Conservation (phyloP, 352 stramenopile species). For the Pythium aristosporum region DNA sequence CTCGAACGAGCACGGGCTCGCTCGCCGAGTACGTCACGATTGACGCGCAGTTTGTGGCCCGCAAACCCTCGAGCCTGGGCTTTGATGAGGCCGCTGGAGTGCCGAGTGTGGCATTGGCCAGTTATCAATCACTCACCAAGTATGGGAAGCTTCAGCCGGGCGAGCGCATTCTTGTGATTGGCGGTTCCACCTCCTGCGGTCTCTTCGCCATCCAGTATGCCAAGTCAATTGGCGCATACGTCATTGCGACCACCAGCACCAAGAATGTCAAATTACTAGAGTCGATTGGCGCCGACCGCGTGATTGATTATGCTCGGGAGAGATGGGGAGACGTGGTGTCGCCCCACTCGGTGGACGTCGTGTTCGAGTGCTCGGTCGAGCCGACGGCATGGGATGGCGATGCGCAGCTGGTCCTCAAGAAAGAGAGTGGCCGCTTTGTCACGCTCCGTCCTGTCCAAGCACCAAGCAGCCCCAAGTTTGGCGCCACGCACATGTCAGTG, state of each 20-base stretch:
- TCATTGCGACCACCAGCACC: conserved; percentile 35
- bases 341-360: conserved; percentile 20
- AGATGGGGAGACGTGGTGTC: conserved; percentile 21
- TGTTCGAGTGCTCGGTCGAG: conserved; percentile 28
- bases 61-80: conserved; percentile 36
- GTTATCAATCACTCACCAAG: conserved; percentile 34
- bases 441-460: conserved; percentile 28
- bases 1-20: conserved; percentile 7
- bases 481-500: conserved; percentile 28
- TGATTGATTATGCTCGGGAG: conserved; percentile 3
- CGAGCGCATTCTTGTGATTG: conserved; percentile 40
- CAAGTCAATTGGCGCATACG: conserved; percentile 22
- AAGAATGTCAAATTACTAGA: conserved; percentile 37
- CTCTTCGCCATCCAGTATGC: conserved; percentile 46
- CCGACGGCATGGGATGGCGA: conserved; percentile 33
- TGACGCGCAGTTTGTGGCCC: conserved; percentile 29
- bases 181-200: conserved; percentile 36
- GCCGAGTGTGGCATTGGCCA: conserved; percentile 28
- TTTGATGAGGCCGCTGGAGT: conserved; percentile 37
- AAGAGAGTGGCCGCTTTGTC: conserved; percentile 39
- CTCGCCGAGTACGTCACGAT: conserved; percentile 44
- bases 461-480: conserved; percentile 51
- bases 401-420: conserved; percentile 36
- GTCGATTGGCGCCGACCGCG: conserved; percentile 36
- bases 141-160: conserved; percentile 15